Evolutionary conservation across 371 early-diverging fungal species (phyloP), one percentile per base, ranked within the genome.

Genomic region (Mortierella sp.): DNA sequence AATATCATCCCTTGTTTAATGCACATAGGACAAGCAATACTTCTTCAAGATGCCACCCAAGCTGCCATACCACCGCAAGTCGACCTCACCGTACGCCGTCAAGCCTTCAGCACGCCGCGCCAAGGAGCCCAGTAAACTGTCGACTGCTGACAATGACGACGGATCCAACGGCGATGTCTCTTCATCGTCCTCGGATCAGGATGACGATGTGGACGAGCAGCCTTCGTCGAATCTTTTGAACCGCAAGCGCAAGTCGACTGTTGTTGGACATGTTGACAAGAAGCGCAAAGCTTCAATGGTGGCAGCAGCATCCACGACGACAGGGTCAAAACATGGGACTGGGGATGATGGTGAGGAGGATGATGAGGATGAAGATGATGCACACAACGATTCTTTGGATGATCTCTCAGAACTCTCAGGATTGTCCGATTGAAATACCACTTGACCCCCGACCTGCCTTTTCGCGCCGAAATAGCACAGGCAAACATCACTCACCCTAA

Each of bases 41-140:
- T 93, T 93, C 81, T 93, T 90, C 90, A 91, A 91, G 75, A 93
- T 93, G 76, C 93, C 93, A 50, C 91, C 91, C 70, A 92, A 92
- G 89, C 79, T 92, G 73, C 85, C 88, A 13, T 82, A 87, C 61
- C 91, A 92, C 69, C 91, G 92, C 77, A 86, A 86, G 72, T 82
- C 86, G 6, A 73, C 86, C 11, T 86, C 86, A 9, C 86, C 86
- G 5, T 86, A 86, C 55, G 86, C 86, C 0, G 86, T 86, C 72
- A 86, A 86, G 72, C 74, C 79, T 3, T 51, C 83, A 2, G 74
- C 69, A 10, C 81, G 81, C 37, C 86, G 82, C 14, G 67, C 69
- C 59, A 86, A 86, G 73, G 86, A 86, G 13, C 69, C 76, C n/a
- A 78, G 81, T 73, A 78, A 74, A 50, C 37, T 79, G 48, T 67